phyloP scores from a whole-genome alignment of 2,329 filamentous ascomycete genomes.

The Apiospora sp. region DNA sequence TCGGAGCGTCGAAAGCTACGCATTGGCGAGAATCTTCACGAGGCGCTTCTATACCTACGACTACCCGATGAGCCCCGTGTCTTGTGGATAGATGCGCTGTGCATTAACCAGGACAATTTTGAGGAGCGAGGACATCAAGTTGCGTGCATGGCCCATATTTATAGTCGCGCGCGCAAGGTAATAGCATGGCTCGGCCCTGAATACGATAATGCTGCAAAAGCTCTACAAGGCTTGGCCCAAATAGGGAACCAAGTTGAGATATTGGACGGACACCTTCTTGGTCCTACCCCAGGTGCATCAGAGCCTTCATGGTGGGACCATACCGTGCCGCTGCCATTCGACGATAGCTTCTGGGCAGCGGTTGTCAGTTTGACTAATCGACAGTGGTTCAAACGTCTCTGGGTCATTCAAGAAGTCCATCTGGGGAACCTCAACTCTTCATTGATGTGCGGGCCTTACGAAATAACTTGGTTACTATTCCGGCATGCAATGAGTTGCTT shows the following conservation, averaged over 20 bases:
- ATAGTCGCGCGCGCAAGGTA: neutral
- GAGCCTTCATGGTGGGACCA: neutral
- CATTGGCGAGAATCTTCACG: neutral
- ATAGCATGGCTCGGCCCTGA: neutral
- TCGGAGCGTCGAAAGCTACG: neutral
- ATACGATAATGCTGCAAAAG: neutral
- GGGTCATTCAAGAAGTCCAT: neutral
- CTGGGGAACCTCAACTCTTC: neutral
- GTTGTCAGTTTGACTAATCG: neutral
- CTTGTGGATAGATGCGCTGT: slow-evolving; percentile 12
- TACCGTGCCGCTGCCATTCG: no score
- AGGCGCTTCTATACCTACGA: neutral
- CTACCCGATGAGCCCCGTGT: neutral
- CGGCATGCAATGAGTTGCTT: neutral
- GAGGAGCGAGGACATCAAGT: neutral
- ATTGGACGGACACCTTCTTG: no score
- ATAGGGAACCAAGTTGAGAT: no score
- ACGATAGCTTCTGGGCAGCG: neutral
- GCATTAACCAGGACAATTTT: neutral
- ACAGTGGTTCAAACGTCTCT: neutral
- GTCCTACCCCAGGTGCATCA: neutral
- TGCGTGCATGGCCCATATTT: neutral
- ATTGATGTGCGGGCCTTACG: neutral
- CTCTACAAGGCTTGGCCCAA: neutral
- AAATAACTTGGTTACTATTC: neutral